A percentile compares a stretch with the other conserved stretches of the same genome.
Evolutionary conservation across 345 rosid genomes (phyloP).

Genomic region (Mallotus nudiflorus): DNA sequence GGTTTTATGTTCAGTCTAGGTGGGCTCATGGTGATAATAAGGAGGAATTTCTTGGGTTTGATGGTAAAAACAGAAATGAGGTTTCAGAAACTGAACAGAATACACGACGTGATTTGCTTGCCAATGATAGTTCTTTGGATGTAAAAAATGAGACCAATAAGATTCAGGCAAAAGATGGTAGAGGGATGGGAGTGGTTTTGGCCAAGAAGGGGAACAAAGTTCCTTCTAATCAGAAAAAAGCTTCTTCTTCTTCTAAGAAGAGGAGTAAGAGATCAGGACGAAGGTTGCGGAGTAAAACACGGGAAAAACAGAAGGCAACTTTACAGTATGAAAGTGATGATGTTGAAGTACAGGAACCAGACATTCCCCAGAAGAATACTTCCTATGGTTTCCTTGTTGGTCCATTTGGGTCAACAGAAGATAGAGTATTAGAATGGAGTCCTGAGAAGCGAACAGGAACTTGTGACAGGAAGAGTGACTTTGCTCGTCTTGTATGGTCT

Average conservation of each 20-base stretch:
- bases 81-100: slow-evolving; percentile 35
- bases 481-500: slow-evolving; percentile 96
- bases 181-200: slow-evolving; percentile 48
- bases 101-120: slow-evolving; percentile 49
- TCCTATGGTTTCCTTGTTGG: slow-evolving; percentile 81
- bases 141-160: slow-evolving; percentile 44
- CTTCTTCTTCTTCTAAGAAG: slow-evolving; percentile 31
- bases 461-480: slow-evolving; percentile 86
- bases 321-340: slow-evolving; percentile 35
- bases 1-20: slow-evolving; percentile 87
- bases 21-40: slow-evolving; percentile 93
- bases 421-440: slow-evolving; percentile 81
- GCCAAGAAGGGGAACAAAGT: slow-evolving; percentile 46
- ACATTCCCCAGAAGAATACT: slow-evolving; percentile 62
- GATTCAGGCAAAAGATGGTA: slow-evolving; percentile 38
- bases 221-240: slow-evolving; percentile 35
- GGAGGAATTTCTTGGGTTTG: slow-evolving; percentile 69
- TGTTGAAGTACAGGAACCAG: slow-evolving; percentile 52
- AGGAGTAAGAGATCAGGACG: slow-evolving; percentile 52
- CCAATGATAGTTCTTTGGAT: slow-evolving; percentile 41
- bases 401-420: slow-evolving; percentile 81
- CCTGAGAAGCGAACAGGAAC: slow-evolving; percentile 90
- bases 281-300: slow-evolving; percentile 44
- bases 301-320: slow-evolving; percentile 42
- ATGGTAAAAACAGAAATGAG: slow-evolving; percentile 44